A percentile compares a stretch with the other conserved stretches of the same genome.
Evolutionary conservation across 192 early-diverging fungal genomes (phyloP).

Genomic region (Podila epicladia): DNA sequence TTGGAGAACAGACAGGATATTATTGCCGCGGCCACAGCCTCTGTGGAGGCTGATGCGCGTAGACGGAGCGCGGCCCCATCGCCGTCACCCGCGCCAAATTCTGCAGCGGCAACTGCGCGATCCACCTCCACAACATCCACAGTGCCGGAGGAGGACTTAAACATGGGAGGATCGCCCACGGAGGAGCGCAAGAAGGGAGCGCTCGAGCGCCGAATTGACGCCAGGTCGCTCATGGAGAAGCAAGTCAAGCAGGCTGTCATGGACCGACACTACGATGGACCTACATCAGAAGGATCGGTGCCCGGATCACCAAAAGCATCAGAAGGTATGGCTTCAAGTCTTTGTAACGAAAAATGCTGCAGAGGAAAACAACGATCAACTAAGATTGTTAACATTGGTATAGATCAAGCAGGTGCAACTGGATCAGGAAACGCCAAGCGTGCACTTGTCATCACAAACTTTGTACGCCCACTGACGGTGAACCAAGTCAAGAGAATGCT

Average conservation of each 20-base stretch:
- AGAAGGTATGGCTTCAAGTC: background rate
- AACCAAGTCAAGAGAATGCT: slow-evolving; percentile 57
- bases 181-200: background rate
- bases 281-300: background rate
- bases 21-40: slow-evolving; percentile 18
- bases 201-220: slow-evolving; percentile 16
- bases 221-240: slow-evolving; percentile 34
- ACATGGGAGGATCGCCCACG: slow-evolving; percentile 9
- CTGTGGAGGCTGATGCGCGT: slow-evolving; percentile 28
- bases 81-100: slow-evolving; percentile 28
- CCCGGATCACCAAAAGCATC: background rate
- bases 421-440: slow-evolving; percentile 11
- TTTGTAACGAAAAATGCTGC: background rate
- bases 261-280: slow-evolving; percentile 24
- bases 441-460: slow-evolving; percentile 61
- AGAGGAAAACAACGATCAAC: no score
- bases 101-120: background rate
- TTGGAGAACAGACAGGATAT: background rate
- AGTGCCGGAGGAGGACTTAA: background rate
- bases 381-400: no score
- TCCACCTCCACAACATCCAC: slow-evolving; percentile 1
- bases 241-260: slow-evolving; percentile 24
- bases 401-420: no score
- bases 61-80: slow-evolving; percentile 37
- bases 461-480: slow-evolving; percentile 64